Base-by-base conservation (phyloP, 169 alveolate species). In the Plasmodium vivax region DNA sequence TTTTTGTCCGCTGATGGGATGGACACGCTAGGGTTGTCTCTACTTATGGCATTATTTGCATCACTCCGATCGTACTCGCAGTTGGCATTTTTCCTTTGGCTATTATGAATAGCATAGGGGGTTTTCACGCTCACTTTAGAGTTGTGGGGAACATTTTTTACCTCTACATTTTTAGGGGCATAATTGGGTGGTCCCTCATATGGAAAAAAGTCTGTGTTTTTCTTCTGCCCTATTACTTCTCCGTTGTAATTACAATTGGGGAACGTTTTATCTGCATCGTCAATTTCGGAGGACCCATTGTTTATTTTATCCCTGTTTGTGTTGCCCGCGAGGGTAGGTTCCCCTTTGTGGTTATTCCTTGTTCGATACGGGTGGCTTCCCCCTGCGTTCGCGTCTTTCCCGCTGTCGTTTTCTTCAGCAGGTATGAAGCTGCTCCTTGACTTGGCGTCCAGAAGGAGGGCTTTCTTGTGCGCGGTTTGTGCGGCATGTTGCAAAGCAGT, bases 1-100 rank as follows among this genome's bases (percentile, higher is more conserved):
- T 90, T 62, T 80, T 80, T 90, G 38, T 68, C 83, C 36, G 80
- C 19, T 80, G 83, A 45, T 36, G 83, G 36, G 19, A 62, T 80
- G 45, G 73, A 51, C 8, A 68, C 9, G 54, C 82, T 88, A 19
- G 73, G 56, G 1, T 23, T 58, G 16, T 68, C 73, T 32, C 73
- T 30, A 88, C 45, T 80, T 80, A 80, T 56, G 27, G 45, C 45
- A 73, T 80, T 36, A 34, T 47, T 85, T 32, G 36, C 32, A 47
- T 30, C 68, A 58, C 54, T 62, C 51, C 43, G 23, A 16, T 79
- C 83, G 82, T 80, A 58, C 34, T 72, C 83, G 41, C 34, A 19
- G 51, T 30, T 47, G 56, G 43, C 56, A 47, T 34, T 36, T 36
- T 90, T 90, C 10, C 43, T 71, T 54, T 81, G 27, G n/a, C 36